Evolutionary conservation across 73 alveolate species (phyloP).

Genomic region (Paramecium primaurelia): DNA sequence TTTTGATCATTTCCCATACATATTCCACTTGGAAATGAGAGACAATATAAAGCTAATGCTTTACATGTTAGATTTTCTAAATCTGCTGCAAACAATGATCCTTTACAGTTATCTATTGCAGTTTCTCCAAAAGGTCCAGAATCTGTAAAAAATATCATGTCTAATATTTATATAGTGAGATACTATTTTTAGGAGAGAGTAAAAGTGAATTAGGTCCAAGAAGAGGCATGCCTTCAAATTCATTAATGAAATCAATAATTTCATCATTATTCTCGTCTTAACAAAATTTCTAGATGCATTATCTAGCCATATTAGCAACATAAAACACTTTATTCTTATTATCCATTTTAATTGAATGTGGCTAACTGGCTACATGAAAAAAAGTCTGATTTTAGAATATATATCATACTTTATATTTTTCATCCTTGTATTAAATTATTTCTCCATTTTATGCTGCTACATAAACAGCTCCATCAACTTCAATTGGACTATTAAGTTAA

Average conservation of each 20-base stretch:
- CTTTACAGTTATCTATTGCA: constrained; percentile 71
- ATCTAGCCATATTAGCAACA: constrained; percentile 44
- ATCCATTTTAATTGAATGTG: constrained; percentile 11
- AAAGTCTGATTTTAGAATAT: neutral
- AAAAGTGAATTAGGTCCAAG: constrained; percentile 95
- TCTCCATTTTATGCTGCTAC: constrained; percentile 38
- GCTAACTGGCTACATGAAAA: constrained; percentile 37
- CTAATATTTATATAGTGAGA: constrained; percentile 73
- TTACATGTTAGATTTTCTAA: constrained; percentile 65
- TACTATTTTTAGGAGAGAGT: constrained; percentile 51
- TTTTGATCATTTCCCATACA: constrained; percentile 76
- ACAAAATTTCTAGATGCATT: constrained; percentile 64
- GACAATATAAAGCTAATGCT: constrained; percentile 75
- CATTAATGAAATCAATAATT: constrained; percentile 70
- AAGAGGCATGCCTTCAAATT: constrained; percentile 94
- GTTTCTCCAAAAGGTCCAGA: constrained; percentile 86
- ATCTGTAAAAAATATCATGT: constrained; percentile 83
- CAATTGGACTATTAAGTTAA: neutral
- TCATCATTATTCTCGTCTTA: constrained; percentile 56
- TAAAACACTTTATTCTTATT: neutral
- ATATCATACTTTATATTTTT: neutral
- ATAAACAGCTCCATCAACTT: constrained; percentile 34
- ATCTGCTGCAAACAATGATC: constrained; percentile 78
- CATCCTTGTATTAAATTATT: constrained; percentile 23
- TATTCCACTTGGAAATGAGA: constrained; percentile 88